phyloP scores from a whole-genome alignment of 257 asterid genomes.

The Voacanga thouarsii region DNA sequence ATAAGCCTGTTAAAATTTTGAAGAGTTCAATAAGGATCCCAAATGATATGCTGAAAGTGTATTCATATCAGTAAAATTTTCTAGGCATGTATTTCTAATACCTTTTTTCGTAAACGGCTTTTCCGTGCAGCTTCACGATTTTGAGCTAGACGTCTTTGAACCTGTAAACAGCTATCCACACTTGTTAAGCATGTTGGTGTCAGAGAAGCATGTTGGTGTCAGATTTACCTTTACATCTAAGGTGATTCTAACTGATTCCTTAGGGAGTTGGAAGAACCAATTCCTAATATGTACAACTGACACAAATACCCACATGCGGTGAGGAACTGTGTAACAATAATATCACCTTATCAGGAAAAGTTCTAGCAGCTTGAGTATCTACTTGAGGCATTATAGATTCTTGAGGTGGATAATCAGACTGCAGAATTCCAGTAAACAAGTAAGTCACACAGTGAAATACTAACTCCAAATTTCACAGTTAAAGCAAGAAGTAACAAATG shows the following conservation, averaged over 20 bases:
- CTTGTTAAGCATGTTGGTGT: background rate
- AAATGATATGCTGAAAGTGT: background rate
- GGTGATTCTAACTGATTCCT: background rate
- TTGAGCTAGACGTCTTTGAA: constrained; percentile 78
- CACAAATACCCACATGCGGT: background rate
- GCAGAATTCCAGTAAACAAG: constrained; percentile 17
- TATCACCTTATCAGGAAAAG: constrained; percentile 68
- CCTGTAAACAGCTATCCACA: constrained; percentile 32
- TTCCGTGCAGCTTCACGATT: constrained; percentile 95
- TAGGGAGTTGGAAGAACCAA: background rate
- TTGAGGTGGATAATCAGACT: constrained; percentile 57
- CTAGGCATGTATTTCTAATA: background rate
- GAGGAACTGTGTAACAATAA: background rate
- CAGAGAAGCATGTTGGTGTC: background rate
- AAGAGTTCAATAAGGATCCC: constrained; percentile 5
- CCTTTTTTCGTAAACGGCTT: constrained; percentile 94
- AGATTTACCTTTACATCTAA: background rate
- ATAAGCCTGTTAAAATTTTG: constrained; percentile 52
- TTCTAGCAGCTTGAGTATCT: constrained; percentile 47
- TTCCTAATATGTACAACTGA: background rate
- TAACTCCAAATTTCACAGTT: constrained; percentile 5
- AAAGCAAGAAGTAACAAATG: constrained; percentile 1
- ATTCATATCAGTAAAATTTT: background rate
- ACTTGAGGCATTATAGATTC: constrained; percentile 53
- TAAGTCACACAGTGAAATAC: background rate